Conservation (phyloP, 2,329 filamentous ascomycete species). For the Pseudocercospora vitis region DNA sequence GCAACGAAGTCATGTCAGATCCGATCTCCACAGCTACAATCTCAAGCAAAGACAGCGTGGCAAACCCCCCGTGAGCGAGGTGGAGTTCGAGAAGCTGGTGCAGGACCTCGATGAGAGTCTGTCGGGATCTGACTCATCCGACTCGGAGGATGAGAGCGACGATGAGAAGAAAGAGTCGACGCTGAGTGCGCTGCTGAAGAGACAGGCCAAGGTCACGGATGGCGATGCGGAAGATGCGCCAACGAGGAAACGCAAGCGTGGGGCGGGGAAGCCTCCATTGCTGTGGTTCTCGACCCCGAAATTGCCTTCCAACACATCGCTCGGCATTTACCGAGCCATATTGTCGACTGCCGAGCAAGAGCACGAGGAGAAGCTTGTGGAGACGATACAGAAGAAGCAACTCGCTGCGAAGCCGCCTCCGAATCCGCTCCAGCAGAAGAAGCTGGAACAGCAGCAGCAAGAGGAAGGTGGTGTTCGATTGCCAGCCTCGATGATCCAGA, state of each 20-base stretch:
- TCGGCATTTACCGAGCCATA: conserved; percentile 82
- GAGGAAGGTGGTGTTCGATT: conserved; percentile 60
- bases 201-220: conserved; percentile 72
- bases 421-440: conserved; percentile 47
- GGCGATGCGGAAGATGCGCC: conserved; percentile 51
- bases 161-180: conserved; percentile 66
- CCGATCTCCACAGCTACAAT: conserved; percentile 92
- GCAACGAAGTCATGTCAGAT: conserved; percentile 81
- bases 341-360: conserved; percentile 72
- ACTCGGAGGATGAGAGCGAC: conserved; percentile 68
- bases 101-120: conserved; percentile 86
- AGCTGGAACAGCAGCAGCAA: conserved; percentile 40
- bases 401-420: conserved; percentile 60
- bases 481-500: conserved; percentile 39
- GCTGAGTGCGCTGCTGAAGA: conserved; percentile 74
- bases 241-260: conserved; percentile 53
- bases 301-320: conserved; percentile 73
- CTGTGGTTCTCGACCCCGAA: conserved; percentile 80
- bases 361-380: conserved; percentile 59
- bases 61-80: conserved; percentile 68
- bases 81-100: conserved; percentile 82
- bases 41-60: conserved; percentile 86
- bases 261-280: conserved; percentile 68
- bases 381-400: conserved; percentile 74
- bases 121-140: conserved; percentile 69